phyloP scores from a whole-genome alignment of 2,329 filamentous ascomycete genomes.

The Akanthomyces muscarius region DNA sequence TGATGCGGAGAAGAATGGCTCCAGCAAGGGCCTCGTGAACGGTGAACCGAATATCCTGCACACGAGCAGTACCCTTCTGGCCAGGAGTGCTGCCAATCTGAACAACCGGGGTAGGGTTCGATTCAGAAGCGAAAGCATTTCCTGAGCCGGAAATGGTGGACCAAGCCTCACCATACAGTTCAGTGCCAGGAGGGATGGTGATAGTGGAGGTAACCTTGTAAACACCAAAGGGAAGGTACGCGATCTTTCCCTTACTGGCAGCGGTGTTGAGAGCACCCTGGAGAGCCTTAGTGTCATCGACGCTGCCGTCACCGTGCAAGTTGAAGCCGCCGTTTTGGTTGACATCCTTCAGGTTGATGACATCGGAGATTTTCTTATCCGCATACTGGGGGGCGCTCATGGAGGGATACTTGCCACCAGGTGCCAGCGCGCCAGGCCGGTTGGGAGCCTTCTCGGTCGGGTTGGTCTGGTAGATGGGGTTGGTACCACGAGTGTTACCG shows the following conservation, averaged over 20 bases:
- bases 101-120: slow-evolving; percentile 16
- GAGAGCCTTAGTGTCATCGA: slow-evolving; percentile 58
- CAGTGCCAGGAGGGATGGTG: slow-evolving; percentile 38
- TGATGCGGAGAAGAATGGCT: slow-evolving; percentile 42
- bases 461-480: slow-evolving; percentile 36
- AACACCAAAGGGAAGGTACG: slow-evolving; percentile 54
- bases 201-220: slow-evolving; percentile 50
- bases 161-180: slow-evolving; percentile 14
- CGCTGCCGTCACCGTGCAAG: slow-evolving; percentile 46
- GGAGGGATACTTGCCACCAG: slow-evolving; percentile 34
- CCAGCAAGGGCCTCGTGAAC: slow-evolving; percentile 42
- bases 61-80: slow-evolving; percentile 46
- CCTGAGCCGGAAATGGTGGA: slow-evolving; percentile 13
- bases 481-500: slow-evolving; percentile 38
- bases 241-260: slow-evolving; percentile 42
- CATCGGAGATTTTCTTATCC: slow-evolving; percentile 29
- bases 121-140: slow-evolving; percentile 7
- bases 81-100: slow-evolving; percentile 27
- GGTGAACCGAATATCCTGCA: slow-evolving; percentile 51
- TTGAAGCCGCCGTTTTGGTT: slow-evolving; percentile 15
- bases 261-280: slow-evolving; percentile 53
- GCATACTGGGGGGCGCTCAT: slow-evolving; percentile 39
- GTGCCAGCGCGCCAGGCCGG: slow-evolving; percentile 34
- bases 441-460: slow-evolving; percentile 26
- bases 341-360: slow-evolving; percentile 30